Conservation (phyloP, 805 yeast genomes). For the Kuraishia hungarica region DNA sequence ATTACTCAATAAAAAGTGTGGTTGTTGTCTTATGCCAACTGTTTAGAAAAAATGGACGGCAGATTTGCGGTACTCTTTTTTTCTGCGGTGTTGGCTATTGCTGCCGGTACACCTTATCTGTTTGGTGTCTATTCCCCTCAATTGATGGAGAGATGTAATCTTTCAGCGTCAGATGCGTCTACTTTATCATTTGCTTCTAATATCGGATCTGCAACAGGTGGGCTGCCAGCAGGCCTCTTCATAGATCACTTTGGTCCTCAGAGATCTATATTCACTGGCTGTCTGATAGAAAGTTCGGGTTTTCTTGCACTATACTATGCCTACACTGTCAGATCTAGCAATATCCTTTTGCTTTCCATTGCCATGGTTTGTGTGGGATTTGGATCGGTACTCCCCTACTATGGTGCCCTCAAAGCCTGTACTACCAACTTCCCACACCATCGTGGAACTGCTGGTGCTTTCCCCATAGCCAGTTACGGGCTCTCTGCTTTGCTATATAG, state of each 20-base stretch:
- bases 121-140: slow-evolving; percentile 77
- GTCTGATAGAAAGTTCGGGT: slow-evolving; percentile 43
- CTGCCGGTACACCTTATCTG: slow-evolving; percentile 69
- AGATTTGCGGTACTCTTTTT: slow-evolving; percentile 8
- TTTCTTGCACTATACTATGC: slow-evolving; percentile 41
- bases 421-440: slow-evolving; percentile 62
- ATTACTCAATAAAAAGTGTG: neutral
- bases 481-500: slow-evolving; percentile 63
- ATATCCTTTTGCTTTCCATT: slow-evolving; percentile 32
- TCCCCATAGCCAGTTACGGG: slow-evolving; percentile 64
- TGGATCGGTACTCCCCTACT: slow-evolving; percentile 55
- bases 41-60: slow-evolving; percentile 1
- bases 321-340: slow-evolving; percentile 31
- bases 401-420: slow-evolving; percentile 48
- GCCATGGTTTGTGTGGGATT: slow-evolving; percentile 51
- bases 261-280: slow-evolving; percentile 44
- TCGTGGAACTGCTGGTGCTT: slow-evolving; percentile 62
- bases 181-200: slow-evolving; percentile 53
- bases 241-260: slow-evolving; percentile 57
- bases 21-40: neutral
- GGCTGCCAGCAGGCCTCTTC: slow-evolving; percentile 61
- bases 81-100: slow-evolving; percentile 43
- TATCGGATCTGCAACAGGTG: slow-evolving; percentile 61
- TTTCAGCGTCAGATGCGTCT: slow-evolving; percentile 56
- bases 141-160: slow-evolving; percentile 43